Evolutionary conservation across 2,329 filamentous ascomycete genomes (phyloP), one percentile per base, ranked within the genome.

Genomic region (Pezicula radicicola): DNA sequence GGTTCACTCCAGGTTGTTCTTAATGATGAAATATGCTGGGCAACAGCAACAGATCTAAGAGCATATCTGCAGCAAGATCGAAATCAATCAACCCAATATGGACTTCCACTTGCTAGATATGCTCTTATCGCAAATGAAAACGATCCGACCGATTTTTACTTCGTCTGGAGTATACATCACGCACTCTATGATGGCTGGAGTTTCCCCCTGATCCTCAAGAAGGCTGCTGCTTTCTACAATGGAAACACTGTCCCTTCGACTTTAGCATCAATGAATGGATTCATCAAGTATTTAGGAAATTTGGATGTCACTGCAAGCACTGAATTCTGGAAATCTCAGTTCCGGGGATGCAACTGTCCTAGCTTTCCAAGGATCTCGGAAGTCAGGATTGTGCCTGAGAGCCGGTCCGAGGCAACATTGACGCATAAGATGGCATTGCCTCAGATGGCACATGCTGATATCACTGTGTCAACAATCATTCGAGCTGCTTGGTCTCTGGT

Each of bases 391-490:
- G 9, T 8, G 8, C 9, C 33, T 15, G 15, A 36, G 9, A 9
- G 9, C 33, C 15, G 9, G 8, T 15, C 9, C 15, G 33, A 36
- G 15, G 15, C 33, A 9, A 36, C 15, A 9, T 36, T 36, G 33
- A 36, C 9, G 15, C 9, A 8, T 9, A 36, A 36, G 15, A 36
- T 9, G 33, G 15, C 9, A 9, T 9, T 36, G 15, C 8, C 33
- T 9, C 39, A 8, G 18, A 10, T 16, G 8, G 10, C 39, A 41
- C 9, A 16, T 8, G 39, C 10, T 12, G 9, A 8, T 8, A 8
- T 68, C 64, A 39, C 60, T 66, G 13, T 76, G 42, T 79, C 78
- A 55, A 76, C 76, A 21, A 65, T 67, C 37, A 59, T 77, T 2
- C 75, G 48, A 15, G 25, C 25, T 3, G 70, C 70, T 1, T 73